A percentile compares a stretch with the other conserved stretches of the same genome.
Evolutionary conservation across 805 yeast species (phyloP).

Genomic region (Jamesozyma piceae): DNA sequence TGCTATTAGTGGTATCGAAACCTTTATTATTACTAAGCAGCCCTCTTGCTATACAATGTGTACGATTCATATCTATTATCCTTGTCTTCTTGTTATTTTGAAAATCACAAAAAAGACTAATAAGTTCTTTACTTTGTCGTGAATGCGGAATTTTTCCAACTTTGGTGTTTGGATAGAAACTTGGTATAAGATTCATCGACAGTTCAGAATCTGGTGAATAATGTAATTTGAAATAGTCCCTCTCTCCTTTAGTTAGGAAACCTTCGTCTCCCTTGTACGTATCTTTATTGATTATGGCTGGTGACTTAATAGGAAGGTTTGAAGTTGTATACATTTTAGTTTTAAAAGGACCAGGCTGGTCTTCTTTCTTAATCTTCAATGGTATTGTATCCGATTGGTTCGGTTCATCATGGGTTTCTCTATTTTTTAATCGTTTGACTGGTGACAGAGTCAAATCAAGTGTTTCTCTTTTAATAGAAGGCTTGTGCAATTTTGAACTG

Average conservation of each 20-base stretch:
- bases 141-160: conserved; percentile 15
- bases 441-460: background rate
- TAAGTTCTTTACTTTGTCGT: conserved; percentile 7
- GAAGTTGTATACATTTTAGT: background rate
- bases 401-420: background rate
- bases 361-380: background rate
- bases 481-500: background rate
- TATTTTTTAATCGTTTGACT: background rate
- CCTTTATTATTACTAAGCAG: conserved; percentile 9
- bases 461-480: background rate
- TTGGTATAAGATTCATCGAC: conserved; percentile 21
- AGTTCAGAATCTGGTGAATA: conserved; percentile 17
- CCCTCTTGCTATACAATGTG: conserved; percentile 20
- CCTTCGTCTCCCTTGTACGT: conserved; percentile 8
- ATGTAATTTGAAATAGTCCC: conserved; percentile 14
- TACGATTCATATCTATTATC: conserved; percentile 23
- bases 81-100: conserved; percentile 8
- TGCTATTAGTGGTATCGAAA: background rate
- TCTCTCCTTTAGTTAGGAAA: conserved; percentile 14
- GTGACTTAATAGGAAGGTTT: background rate
- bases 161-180: conserved; percentile 8
- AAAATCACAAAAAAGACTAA: conserved; percentile 12
- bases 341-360: background rate
- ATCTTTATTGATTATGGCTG: background rate
- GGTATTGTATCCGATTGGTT: background rate